Evolutionary conservation across 2,329 filamentous ascomycete species (phyloP), one percentile per base, ranked within the genome.

Genomic region (Pseudocercospora fuligena): DNA sequence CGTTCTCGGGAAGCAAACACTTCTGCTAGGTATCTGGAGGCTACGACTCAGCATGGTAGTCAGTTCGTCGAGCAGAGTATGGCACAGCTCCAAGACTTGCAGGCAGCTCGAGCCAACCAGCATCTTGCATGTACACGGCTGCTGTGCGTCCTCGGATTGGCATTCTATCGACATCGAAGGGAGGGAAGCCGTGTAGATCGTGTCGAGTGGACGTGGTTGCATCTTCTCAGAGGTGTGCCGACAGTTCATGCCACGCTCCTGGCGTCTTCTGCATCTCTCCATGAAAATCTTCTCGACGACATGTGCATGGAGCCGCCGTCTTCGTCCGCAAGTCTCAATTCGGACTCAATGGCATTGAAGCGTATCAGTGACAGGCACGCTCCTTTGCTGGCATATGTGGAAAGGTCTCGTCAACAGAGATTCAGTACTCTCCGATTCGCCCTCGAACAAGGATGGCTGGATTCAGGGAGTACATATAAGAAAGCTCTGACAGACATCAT

Each of bases 161-260:
- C 51, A 27, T 56, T 56, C 25, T 56, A 56, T 56, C 51, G 51
- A 29, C 27, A 56, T 6, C 23, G 51, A 33, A 27, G 51, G 19
- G 23, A 27, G 23, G 11, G 14, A n/a, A 56, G 51, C 27, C 16
- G 23, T n/a, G 27, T 29, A n/a, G 51, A 56, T 31, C 51, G 23
- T 29, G 14, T 56, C 51, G 51, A 56, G 51, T 56, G 51, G 51
- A 56, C 51, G 23, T 56, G 51, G 51, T 29, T 56, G 51, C 51
- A 56, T 56, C 51, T 56, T 21, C 51, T 56, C 51, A 56, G 11
- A 56, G 51, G 51, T 56, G 51, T 56, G 51, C 51, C 51, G 27
- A 31, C 51, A 33, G 51, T 56, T 23, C 51, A 56, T 19, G 27
- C 51, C 16, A 19, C 51, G 12, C 51, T 56, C 27, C 11, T 56